Evolutionary conservation across 177 flowering plant genomes (phyloP).

Genomic region (Vitis hybrid): DNA sequence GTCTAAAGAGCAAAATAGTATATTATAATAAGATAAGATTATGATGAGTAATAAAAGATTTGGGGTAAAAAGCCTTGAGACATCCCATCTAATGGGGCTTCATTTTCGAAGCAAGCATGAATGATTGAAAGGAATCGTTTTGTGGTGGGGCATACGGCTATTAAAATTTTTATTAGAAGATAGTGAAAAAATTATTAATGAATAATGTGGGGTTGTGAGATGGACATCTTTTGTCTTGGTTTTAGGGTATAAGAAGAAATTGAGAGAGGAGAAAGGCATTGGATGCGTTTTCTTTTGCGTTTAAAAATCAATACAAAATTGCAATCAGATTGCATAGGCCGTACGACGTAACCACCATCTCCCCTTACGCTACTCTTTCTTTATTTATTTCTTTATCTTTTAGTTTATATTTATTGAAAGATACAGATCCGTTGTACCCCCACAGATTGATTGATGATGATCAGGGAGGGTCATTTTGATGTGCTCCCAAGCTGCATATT

Average conservation of each 20-base stretch:
- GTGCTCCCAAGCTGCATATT: not conserved
- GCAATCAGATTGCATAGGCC: conserved; percentile 8
- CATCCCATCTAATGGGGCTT: not conserved
- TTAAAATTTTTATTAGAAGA: not conserved
- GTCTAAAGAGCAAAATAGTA: no score
- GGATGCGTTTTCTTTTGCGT: conserved; percentile 24
- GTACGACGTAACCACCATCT: conserved; percentile 18
- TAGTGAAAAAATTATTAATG: not conserved
- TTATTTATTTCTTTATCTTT: not conserved
- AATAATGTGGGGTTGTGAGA: conserved; percentile 20
- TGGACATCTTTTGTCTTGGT: conserved; percentile 22
- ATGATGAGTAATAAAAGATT: not conserved
- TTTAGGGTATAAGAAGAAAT: conserved; percentile 10
- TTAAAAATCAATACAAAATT: not conserved
- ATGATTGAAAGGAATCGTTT: conserved; percentile 29
- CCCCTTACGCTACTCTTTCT: conserved; percentile 12
- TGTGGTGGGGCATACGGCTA: conserved; percentile 20
- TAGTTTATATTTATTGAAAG: not conserved
- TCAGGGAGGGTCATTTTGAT: not conserved
- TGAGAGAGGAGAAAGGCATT: conserved; percentile 16
- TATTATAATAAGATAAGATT: no score
- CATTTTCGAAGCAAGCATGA: conserved; percentile 13
- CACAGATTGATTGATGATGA: not conserved
- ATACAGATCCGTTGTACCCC: not conserved
- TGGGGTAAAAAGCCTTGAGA: not conserved